Evolutionary conservation across 257 asterid genomes (phyloP).

Genomic region (Echium plantagineum): DNA sequence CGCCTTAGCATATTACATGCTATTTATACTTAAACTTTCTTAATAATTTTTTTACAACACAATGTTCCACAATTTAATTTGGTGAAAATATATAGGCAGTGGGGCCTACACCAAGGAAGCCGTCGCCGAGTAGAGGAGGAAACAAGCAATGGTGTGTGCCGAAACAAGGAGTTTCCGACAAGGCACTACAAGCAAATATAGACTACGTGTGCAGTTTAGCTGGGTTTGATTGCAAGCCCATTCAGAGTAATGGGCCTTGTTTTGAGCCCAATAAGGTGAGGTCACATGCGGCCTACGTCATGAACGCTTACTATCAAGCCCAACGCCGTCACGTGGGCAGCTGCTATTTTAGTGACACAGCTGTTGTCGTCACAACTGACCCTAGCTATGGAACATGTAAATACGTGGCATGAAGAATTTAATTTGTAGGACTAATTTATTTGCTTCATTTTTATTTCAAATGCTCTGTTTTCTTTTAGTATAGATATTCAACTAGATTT

Average conservation of each 20-base stretch:
- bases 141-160: slow-evolving; percentile 34
- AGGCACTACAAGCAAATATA: slow-evolving; percentile 19
- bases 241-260: slow-evolving; percentile 30
- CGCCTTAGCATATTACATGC: too few species aligned
- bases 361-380: slow-evolving; percentile 14
- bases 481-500: too few species aligned
- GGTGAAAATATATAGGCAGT: neutral
- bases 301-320: slow-evolving; percentile 32
- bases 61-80: too few species aligned
- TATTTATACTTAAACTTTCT: too few species aligned
- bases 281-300: slow-evolving; percentile 29
- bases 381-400: slow-evolving; percentile 16
- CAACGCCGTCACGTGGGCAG: slow-evolving; percentile 20
- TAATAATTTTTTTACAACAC: too few species aligned
- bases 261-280: slow-evolving; percentile 20
- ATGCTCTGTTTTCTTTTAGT: too few species aligned
- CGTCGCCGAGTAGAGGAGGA: neutral
- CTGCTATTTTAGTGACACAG: slow-evolving; percentile 32
- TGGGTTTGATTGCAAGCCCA: slow-evolving; percentile 33
- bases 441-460: too few species aligned
- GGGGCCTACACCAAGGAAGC: neutral
- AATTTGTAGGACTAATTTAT: too few species aligned
- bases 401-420: too few species aligned
- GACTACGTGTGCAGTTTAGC: slow-evolving; percentile 27
- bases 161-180: slow-evolving; percentile 13